A percentile compares a stretch with the other conserved stretches of the same genome.
phyloP scores from a whole-genome alignment of 2,329 filamentous ascomycete species.

The Aspergillus vadensis region DNA sequence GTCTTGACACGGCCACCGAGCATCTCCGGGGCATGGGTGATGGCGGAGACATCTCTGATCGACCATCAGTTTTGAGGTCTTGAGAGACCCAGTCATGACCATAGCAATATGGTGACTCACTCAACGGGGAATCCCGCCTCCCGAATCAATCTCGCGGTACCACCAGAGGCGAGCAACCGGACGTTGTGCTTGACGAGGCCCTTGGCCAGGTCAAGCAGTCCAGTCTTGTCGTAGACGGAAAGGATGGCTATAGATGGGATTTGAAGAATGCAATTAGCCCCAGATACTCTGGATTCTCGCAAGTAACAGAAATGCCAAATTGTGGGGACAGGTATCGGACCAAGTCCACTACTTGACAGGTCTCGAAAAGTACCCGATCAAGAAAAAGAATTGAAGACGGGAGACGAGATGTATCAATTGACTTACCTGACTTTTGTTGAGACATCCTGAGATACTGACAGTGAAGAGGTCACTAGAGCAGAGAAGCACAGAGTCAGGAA shows the following conservation, averaged over 20 bases:
- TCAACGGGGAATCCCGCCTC: constrained; percentile 95
- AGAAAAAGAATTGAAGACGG: constrained; percentile 19
- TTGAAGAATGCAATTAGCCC: constrained; percentile 13
- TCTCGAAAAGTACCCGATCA: constrained; percentile 8
- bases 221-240: constrained; percentile 98
- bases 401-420: constrained; percentile 4
- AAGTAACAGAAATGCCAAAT: constrained; percentile 16
- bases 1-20: constrained; percentile 91
- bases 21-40: constrained; percentile 97
- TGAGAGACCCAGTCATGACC: constrained; percentile 2
- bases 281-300: constrained; percentile 4
- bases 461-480: constrained; percentile 25
- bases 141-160: constrained; percentile 93
- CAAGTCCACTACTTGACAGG: constrained; percentile 24
- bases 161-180: constrained; percentile 89
- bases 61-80: constrained; percentile 13
- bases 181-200: constrained; percentile 87
- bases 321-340: constrained; percentile 19
- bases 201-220: constrained; percentile 87
- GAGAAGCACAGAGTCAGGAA: constrained; percentile 12
- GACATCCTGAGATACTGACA: constrained; percentile 35
- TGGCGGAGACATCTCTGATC: constrained; percentile 87
- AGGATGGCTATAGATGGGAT: constrained; percentile 68
- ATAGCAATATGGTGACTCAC: constrained; percentile 55
- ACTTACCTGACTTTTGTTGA: constrained; percentile 45